Evolutionary conservation across 2,329 filamentous ascomycete species (phyloP), one percentile per base, ranked within the genome.

Genomic region (Aspergillus jensenii): DNA sequence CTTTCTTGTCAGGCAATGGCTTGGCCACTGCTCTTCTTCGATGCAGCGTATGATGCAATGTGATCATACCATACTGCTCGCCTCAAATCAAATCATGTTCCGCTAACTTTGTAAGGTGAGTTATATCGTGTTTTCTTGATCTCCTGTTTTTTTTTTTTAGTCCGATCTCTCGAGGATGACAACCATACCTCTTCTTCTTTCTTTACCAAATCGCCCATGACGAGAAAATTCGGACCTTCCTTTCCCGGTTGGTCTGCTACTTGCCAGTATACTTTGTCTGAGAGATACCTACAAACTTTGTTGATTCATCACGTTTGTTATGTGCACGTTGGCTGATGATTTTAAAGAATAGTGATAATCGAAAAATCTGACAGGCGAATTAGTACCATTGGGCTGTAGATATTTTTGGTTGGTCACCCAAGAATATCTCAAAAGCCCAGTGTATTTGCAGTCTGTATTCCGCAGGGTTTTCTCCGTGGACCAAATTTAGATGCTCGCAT

Each of bases 201-300:
- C 83, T 81, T 78, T 78, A 79, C 84, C 78, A 84, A 88, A 73
- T 87, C 85, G 85, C 80, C 84, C 84, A 79, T 87, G 85, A 87
- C 82, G 83, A 86, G 81, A 82, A 70, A 79, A 76, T 79, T 74
- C 81, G 83, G 84, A 79, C 78, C 76, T 78, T 80, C 81, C 80
- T 75, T 85, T 83, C 81, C 83, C 81, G 80, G 83, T 81, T 76
- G 78, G 80, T 81, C 84, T 86, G 85, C 82, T 87, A 87, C 85
- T 88, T 85, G 85, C 85, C 85, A 88, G 85, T 87, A 87, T 80
- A 78, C 77, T 78, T 82, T 83, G 84, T 86, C 85, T 87, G 85
- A 88, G 71, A 74, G 67, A 65, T 61, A 60, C 55, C n/a, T 55
- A 39, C 31, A 39, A 52, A 6, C 19, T 15, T 33, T 43, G n/a